Conservation (phyloP, 2,329 filamentous ascomycete species). For the Colletotrichum sansevieriae region DNA sequence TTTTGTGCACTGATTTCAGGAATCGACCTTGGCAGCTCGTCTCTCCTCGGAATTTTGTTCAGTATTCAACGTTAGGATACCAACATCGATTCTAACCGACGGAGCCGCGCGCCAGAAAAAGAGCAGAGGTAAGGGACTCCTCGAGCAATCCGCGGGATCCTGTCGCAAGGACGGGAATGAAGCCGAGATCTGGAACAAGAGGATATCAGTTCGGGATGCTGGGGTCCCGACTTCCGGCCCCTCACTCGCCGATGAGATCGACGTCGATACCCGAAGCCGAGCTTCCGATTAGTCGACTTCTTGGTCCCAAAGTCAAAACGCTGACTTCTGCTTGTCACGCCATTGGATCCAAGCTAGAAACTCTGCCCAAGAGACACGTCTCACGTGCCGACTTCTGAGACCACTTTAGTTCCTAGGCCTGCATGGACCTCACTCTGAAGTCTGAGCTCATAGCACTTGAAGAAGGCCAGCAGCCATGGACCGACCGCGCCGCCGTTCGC, state of each 20-base stretch:
- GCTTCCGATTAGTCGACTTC: constrained; percentile 12
- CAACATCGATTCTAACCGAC: background rate
- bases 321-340: constrained; percentile 3
- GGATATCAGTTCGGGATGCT: background rate
- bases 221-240: background rate
- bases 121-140: background rate
- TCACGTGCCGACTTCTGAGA: constrained; percentile 13
- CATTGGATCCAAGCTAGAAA: constrained; percentile 12
- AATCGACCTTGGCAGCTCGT: no score
- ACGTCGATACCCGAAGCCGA: background rate
- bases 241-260: background rate
- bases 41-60: no score
- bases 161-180: background rate
- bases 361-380: constrained; percentile 13
- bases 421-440: constrained; percentile 8
- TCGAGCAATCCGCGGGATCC: background rate
- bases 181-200: background rate
- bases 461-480: background rate
- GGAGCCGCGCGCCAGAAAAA: background rate
- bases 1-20: background rate
- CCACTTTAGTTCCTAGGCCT: constrained; percentile 2
- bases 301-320: constrained; percentile 14
- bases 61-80: no score
- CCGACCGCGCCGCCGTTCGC: background rate
- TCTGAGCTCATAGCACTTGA: background rate